These are phyloP conservation scores for Neofusicoccum sp. DNA, from an alignment of 2,329 filamentous ascomycete species.

Conservation along the genomic window DNA sequence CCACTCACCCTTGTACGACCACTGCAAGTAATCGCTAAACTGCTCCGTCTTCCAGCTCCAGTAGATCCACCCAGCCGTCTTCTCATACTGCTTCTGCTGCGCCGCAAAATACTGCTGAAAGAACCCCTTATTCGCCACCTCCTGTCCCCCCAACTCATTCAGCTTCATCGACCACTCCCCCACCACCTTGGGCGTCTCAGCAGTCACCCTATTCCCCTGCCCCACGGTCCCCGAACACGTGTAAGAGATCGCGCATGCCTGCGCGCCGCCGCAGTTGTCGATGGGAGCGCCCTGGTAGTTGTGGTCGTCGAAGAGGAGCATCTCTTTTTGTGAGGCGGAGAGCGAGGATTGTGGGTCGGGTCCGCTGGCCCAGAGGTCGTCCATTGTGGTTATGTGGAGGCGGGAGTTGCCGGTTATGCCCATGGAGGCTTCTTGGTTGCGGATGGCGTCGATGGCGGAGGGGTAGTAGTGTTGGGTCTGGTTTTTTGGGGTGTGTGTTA, in stretches of 20 bases:
- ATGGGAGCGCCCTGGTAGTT: constrained; percentile 56
- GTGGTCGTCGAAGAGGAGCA: constrained; percentile 56
- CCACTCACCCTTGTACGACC: constrained; percentile 51
- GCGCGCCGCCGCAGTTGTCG: constrained; percentile 52
- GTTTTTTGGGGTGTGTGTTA: too few relatives aligned
- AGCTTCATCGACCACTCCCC: constrained; percentile 63
- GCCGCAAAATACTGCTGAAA: constrained; percentile 62
- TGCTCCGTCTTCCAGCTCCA: constrained; percentile 64
- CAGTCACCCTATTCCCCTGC: not conserved
- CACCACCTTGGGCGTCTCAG: constrained; percentile 45
- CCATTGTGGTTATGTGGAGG: constrained; percentile 60
- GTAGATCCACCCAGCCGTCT: constrained; percentile 59
- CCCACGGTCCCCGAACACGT: not conserved
- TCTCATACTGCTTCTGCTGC: constrained; percentile 59
- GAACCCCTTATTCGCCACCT: constrained; percentile 43
- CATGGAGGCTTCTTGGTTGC: constrained; percentile 50
- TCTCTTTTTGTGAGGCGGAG: not conserved
- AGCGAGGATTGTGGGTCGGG: not conserved
- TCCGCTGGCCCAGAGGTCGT: constrained; percentile 48
- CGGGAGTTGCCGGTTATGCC: constrained; percentile 46
- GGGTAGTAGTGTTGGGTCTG: constrained; percentile 47
- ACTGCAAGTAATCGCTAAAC: constrained; percentile 40
- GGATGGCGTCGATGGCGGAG: constrained; percentile 50
- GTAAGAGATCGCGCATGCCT: constrained; percentile 43
- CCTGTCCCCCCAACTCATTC: constrained; percentile 27